Percentiles rank a stretch among this genome's conserved stretches.
Evolutionary conservation across 2,329 filamentous ascomycete genomes (phyloP).

Genomic region (Paecilomyces sp.): DNA sequence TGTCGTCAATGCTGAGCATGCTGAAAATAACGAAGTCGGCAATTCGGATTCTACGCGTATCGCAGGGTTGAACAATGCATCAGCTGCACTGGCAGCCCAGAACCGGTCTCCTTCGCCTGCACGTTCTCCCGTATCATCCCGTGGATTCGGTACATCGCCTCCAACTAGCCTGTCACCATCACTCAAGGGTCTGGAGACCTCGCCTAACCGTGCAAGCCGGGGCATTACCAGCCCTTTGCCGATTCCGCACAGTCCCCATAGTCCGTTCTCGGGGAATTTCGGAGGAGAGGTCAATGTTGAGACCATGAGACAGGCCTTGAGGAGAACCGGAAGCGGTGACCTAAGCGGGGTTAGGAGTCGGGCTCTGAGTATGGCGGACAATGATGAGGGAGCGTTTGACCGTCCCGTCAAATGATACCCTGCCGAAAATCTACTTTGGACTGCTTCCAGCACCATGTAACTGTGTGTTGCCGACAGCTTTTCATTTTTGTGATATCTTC

Average conservation of each 20-base stretch:
- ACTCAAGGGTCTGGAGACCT: slow-evolving; percentile 66
- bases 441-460: not conserved
- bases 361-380: slow-evolving; percentile 23
- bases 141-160: slow-evolving; percentile 61
- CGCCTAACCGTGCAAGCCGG: slow-evolving; percentile 50
- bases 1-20: slow-evolving; percentile 68
- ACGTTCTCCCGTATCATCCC: slow-evolving; percentile 69
- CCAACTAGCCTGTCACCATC: slow-evolving; percentile 70
- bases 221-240: slow-evolving; percentile 54
- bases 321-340: slow-evolving; percentile 79
- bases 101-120: slow-evolving; percentile 75
- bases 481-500: not conserved
- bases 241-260: slow-evolving; percentile 40
- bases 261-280: slow-evolving; percentile 42
- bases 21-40: slow-evolving; percentile 39
- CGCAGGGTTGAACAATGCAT: slow-evolving; percentile 52
- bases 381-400: slow-evolving; percentile 24
- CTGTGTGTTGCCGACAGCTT: not conserved
- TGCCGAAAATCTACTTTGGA: not conserved
- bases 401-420: slow-evolving; percentile 12
- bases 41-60: slow-evolving; percentile 65
- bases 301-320: slow-evolving; percentile 85
- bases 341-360: slow-evolving; percentile 43
- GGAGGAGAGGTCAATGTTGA: slow-evolving; percentile 76
- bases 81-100: slow-evolving; percentile 11